A percentile compares a stretch with the other conserved stretches of the same genome.
Evolutionary conservation across 225 moss, liverwort and hornwort genomes (phyloP).

Genomic region (Pseudoscleropodium purum): DNA sequence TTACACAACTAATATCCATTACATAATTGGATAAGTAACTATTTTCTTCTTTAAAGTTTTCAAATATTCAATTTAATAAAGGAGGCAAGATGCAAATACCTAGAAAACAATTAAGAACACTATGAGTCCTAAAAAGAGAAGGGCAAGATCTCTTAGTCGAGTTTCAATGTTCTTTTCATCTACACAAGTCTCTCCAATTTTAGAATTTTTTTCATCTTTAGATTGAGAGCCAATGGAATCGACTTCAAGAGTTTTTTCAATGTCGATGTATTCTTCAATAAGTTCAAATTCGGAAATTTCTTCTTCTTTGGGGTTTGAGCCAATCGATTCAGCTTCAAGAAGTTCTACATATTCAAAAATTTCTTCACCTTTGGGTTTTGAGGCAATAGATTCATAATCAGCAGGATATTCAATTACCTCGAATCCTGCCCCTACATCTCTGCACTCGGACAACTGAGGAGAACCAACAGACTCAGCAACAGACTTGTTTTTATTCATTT

Average conservation of each 20-base stretch:
- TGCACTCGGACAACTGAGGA: not conserved
- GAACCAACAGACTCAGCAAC: no score
- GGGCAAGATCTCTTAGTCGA: no score
- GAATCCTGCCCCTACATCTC: not conserved
- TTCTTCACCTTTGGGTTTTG: not conserved
- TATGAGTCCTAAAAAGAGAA: rapidly evolving
- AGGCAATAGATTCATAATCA: not conserved
- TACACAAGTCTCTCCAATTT: no score
- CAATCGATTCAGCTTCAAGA: not conserved
- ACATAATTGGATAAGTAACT: not conserved
- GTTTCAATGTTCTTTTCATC: no score
- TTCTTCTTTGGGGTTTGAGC: no score
- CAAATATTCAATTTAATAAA: not conserved
- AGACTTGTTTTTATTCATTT: not conserved
- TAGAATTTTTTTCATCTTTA: not conserved
- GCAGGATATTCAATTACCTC: not conserved
- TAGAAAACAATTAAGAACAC: not conserved
- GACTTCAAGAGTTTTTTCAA: not conserved
- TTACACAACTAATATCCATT: not conserved
- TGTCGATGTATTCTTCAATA: not conserved
- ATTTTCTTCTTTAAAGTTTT: not conserved
- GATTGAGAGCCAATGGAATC: not conserved
- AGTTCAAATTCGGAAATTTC: not conserved
- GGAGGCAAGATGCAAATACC: rapidly evolving
- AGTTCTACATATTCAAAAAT: no score